Base-by-base conservation (phyloP, 345 rosid genomes). In the Gossypioides kirkii region DNA sequence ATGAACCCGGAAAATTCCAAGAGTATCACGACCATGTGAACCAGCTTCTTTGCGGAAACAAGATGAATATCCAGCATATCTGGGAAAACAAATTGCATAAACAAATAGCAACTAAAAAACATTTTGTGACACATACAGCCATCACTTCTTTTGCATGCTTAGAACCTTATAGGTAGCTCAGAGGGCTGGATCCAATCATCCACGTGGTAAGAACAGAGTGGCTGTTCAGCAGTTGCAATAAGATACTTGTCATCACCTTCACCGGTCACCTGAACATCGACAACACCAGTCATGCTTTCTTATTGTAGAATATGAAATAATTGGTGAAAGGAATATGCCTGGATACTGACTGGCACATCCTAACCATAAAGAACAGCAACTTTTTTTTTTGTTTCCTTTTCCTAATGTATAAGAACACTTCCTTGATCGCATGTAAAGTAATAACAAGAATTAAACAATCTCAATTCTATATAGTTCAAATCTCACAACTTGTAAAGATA, bases 41-140 rank as follows among this genome's bases (percentile, higher is more conserved):
- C 98, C 98, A 76, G 99, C 99, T 84, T 95, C 99, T 78, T 92
- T 95, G 45, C 98, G 95, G 80, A 92, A 95, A 82, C 98, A 95
- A 18, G 98, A 74, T 17, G 98, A 92, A 74, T 88, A 89, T 72
- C 99, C 99, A 76, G 97, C 99, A 83, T 95, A 95, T 82, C 99
- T 95, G 77, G 55, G n/a, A 25, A 12, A 36, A 60, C 45, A 71
- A 32, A 70, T 43, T 2, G 14, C 13, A 61, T 68, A 36, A 52
- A 66, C 65, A 36, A 52, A 61, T 56, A 54, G 64, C 67, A 60
- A 63, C 60, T 2, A 10, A 61, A 46, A 42, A 25, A 23, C 56
- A 54, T 23, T 62, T 22, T 50, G 69, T 10, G n/a, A 67, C 32
- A 36, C 41, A 20, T 4, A 18, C 9, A 28, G 42, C 6, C 46